phyloP scores from a whole-genome alignment of 345 rosid species.

The Passiflora organensis region DNA sequence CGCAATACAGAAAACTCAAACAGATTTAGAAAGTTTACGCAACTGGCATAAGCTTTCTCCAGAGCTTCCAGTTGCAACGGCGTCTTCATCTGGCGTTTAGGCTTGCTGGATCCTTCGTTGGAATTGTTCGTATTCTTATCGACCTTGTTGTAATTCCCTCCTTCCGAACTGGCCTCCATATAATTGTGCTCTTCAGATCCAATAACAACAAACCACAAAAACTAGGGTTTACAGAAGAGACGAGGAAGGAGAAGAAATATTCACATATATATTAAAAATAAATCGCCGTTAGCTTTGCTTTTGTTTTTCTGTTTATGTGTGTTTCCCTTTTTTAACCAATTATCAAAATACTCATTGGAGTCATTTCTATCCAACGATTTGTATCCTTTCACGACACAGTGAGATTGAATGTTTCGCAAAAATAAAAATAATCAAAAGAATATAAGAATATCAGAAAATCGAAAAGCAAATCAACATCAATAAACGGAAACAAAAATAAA shows the following conservation, averaged over 20 bases:
- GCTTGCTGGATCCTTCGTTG: conserved; percentile 52
- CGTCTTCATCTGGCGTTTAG: conserved; percentile 99
- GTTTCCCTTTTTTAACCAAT: too few species aligned
- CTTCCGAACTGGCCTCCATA: conserved; percentile 75
- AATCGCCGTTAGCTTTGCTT: neutral
- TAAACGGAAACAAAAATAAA: conserved; percentile 14
- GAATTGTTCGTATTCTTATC: conserved; percentile 18
- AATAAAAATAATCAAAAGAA: neutral
- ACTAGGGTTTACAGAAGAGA: conserved; percentile 7
- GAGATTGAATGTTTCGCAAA: neutral
- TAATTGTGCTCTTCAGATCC: conserved; percentile 29
- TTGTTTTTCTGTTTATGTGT: conserved; percentile 2
- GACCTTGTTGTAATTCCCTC: conserved; percentile 41
- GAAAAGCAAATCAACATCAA: conserved; percentile 19
- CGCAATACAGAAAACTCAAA: neutral
- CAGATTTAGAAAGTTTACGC: conserved; percentile 1
- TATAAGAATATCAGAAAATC: neutral
- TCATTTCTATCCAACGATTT: conserved; percentile 13
- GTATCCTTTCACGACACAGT: too few species aligned
- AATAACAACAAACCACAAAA: neutral
- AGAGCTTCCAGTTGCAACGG: conserved; percentile 86
- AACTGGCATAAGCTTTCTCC: conserved; percentile 76
- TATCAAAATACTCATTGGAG: too few species aligned
- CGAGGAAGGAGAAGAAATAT: conserved; percentile 2
- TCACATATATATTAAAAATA: neutral